Conservation (phyloP, 768 basidiomycete species). For the Mycena crocata region DNA sequence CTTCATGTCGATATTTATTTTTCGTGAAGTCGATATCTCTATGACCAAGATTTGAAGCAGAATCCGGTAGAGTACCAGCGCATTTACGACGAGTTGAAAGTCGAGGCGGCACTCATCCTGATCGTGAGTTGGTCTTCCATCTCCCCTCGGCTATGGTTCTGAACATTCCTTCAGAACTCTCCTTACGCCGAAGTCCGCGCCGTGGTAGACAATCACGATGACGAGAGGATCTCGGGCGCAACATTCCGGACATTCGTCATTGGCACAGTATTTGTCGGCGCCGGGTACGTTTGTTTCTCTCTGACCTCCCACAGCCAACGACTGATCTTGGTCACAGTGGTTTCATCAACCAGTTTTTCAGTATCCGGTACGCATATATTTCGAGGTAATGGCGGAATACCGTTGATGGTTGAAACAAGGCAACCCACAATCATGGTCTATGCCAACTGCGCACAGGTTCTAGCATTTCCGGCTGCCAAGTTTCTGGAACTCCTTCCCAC, state of each 20-base stretch:
- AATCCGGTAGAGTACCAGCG: slow-evolving; percentile 32
- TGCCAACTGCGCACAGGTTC: slow-evolving; percentile 58
- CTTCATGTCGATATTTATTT: not conserved
- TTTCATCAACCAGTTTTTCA: slow-evolving; percentile 46
- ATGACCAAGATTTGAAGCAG: slow-evolving; percentile 28
- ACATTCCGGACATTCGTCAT: slow-evolving; percentile 61
- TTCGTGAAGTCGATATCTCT: slow-evolving; percentile 31
- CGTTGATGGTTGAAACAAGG: too few relatives aligned
- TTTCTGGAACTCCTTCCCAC: slow-evolving; percentile 46
- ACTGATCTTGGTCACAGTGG: slow-evolving; percentile 23
- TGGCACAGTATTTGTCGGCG: slow-evolving; percentile 40
- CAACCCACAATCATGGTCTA: slow-evolving; percentile 34
- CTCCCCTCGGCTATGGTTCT: not conserved
- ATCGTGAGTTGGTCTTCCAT: slow-evolving; percentile 25
- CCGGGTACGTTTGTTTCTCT: slow-evolving; percentile 19
- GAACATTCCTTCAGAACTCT: slow-evolving; percentile 49
- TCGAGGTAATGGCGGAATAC: too few relatives aligned
- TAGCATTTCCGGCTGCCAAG: slow-evolving; percentile 58
- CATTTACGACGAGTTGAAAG: slow-evolving; percentile 39
- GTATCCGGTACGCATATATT: slow-evolving; percentile 35
- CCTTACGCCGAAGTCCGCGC: slow-evolving; percentile 75
- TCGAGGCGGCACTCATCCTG: slow-evolving; percentile 42
- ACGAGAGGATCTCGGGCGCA: slow-evolving; percentile 60
- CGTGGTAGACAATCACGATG: slow-evolving; percentile 67
- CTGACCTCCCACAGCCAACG: too few relatives aligned